These are phyloP conservation scores for Ceratocystis huliohia DNA, from an alignment of 2,329 filamentous ascomycete genomes.

Conservation along the genomic window DNA sequence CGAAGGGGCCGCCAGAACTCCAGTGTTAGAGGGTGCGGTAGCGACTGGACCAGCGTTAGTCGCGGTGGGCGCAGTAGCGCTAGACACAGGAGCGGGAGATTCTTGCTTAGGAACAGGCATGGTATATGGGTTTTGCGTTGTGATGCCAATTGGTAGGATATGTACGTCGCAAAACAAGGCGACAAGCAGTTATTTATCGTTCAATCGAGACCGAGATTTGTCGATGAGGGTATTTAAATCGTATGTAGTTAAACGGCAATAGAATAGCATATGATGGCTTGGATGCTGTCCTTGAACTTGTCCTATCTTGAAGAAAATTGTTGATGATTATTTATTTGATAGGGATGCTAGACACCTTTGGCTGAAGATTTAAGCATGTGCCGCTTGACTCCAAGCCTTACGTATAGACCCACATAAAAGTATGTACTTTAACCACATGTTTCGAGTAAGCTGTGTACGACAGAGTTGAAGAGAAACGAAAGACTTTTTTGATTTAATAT, in stretches of 20 bases:
- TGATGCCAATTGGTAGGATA: background rate
- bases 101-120: background rate
- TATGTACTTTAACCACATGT: background rate
- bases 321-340: background rate
- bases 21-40: background rate
- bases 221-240: background rate
- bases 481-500: too few relatives aligned
- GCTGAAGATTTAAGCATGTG: constrained; percentile 1
- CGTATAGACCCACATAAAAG: background rate
- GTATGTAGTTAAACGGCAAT: background rate
- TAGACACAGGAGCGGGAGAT: background rate
- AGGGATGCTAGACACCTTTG: too few relatives aligned
- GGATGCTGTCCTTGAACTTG: background rate
- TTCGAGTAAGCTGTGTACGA: background rate
- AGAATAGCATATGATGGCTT: background rate
- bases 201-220: background rate
- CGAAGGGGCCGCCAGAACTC: background rate
- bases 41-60: background rate
- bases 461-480: too few relatives aligned
- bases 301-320: background rate
- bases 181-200: background rate
- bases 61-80: background rate
- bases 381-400: background rate
- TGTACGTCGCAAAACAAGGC: background rate
- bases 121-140: background rate